Evolutionary conservation across 345 rosid genomes (phyloP), one percentile per base, ranked within the genome.

Genomic region (Stellera chamaejasme): DNA sequence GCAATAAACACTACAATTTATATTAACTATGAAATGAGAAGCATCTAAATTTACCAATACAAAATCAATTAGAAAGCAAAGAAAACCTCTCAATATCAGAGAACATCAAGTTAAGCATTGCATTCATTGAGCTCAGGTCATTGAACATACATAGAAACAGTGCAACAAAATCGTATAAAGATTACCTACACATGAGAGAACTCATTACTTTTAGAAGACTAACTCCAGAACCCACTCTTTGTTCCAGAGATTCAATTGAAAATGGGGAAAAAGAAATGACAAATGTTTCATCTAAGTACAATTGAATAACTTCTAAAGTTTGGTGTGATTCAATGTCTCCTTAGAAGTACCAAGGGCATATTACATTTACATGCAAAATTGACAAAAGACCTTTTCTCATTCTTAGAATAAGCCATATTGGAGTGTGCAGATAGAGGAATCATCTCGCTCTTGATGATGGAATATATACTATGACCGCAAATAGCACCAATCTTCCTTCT

Each of bases 341-440:
- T 71, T 57, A 82, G 55, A 60, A 68, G 78, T 74, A 69, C 81
- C 75, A 67, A 75, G 79, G 67, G 80, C 86, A 82, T 50, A 64
- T 72, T 76, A 86, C 90, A 79, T 77, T 81, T 86, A 88, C 97
- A 86, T 71, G 83, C 80, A 81, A 75, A 81, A 82, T 78, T 68
- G 71, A 87, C 91, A 77, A 82, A 93, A 81, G 84, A 93, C 99
- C 97, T 93, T 81, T 89, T 93, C 80, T 93, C 99, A 63, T 84
- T 77, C 81, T 80, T 87, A 89, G 96, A 81, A 76, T 74, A 69
- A 89, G 83, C 82, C 90, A 82, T 73, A 82, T 75, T 82, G 72
- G 87, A 75, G 58, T 64, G 92, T 73, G 80, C 80, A 66, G 88
- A 90, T 60, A 93, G 72, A 14, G 79, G 69, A 66, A 93, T 83